Evolutionary conservation across 768 basidiomycete genomes (phyloP), one percentile per base, ranked within the genome.

Genomic region (Leccinellum rugosiceps): DNA sequence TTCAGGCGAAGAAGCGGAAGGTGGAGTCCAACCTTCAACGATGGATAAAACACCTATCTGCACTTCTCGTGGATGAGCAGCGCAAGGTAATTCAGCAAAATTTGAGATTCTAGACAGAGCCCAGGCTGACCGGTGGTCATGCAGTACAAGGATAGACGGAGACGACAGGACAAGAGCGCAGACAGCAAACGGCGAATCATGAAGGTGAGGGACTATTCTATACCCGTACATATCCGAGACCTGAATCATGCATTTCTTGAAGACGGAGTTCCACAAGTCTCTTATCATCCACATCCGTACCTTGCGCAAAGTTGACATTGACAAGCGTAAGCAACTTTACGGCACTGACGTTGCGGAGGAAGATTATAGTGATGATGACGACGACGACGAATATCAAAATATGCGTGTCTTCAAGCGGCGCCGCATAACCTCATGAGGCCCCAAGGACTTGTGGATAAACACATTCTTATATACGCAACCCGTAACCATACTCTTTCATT

Each of bases 211-310:
- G 21, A 5, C 28, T 26, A 49, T 50, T 41, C 57, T 47, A 58
- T 53, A 32, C 31, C 44, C 14, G 11, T 25, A 13, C 13, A n/a
- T 44, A 38, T 46, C 7, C 3, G 25, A 46, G 28, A 41, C 21
- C 31, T 66, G 28, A 59, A 52, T 6, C 19, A 32, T 46, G 7
- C 11, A 32, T 44, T 50, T 32, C 28, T 5, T 38, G 52, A 32
- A 91, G 89, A 86, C 76, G 63, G 86, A 88, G 28, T 91, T 91
- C 63, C 76, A 86, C 63, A 88, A 81, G 67, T 81, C 83, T 4
- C 72, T 91, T 50, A 74, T 78, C 10, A 54, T 72, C n/a, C 78
- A 82, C 58, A 76, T 91, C 48, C 81, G 85, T 17, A 74, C 78
- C 28, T 68, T 91, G 57, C 86, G 87, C 32, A 85, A 83, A 67